phyloP scores from a whole-genome alignment of 768 basidiomycete species.

The Cyclocybe aegerita region DNA sequence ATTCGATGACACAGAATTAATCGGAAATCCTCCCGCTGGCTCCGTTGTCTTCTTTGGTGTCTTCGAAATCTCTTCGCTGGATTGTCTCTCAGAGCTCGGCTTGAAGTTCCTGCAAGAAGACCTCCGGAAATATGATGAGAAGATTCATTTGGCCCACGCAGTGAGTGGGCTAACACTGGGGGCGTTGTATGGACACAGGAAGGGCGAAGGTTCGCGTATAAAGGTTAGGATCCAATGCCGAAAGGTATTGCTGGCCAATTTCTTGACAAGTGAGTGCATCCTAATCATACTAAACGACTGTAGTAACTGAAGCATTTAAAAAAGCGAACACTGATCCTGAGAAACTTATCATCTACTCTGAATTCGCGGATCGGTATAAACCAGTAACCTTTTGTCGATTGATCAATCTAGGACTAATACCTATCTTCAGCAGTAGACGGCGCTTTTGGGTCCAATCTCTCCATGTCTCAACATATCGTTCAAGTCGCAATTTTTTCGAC shows the following conservation, averaged over 20 bases:
- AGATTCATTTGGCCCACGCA: slow-evolving; percentile 22
- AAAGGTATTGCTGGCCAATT: slow-evolving; percentile 18
- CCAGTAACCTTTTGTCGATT: not conserved
- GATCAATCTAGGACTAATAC: not conserved
- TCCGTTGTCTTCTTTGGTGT: slow-evolving; percentile 51
- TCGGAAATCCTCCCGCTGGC: slow-evolving; percentile 24
- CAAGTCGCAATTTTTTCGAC: slow-evolving; percentile 49
- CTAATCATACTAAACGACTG: not conserved
- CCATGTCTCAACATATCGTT: slow-evolving; percentile 39
- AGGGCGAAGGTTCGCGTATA: slow-evolving; percentile 10
- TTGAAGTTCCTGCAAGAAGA: slow-evolving; percentile 39
- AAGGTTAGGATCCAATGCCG: slow-evolving; percentile 14
- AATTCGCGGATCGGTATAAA: slow-evolving; percentile 3
- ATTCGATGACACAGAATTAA: slow-evolving; percentile 47
- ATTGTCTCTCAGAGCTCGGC: slow-evolving; percentile 53
- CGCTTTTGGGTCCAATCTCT: slow-evolving; percentile 46
- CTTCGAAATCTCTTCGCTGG: slow-evolving; percentile 41
- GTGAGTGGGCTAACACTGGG: slow-evolving; percentile 31
- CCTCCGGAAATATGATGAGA: slow-evolving; percentile 37
- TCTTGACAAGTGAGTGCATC: slow-evolving; percentile 21
- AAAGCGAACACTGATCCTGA: slow-evolving; percentile 19
- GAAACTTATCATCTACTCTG: slow-evolving; percentile 16
- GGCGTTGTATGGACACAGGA: slow-evolving; percentile 31
- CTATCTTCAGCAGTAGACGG: slow-evolving; percentile 31
- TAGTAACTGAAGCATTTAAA: not conserved